Evolutionary conservation across 441 rosid species (phyloP), one percentile per base, ranked within the genome.

Genomic region (Raphanus hybrid): DNA sequence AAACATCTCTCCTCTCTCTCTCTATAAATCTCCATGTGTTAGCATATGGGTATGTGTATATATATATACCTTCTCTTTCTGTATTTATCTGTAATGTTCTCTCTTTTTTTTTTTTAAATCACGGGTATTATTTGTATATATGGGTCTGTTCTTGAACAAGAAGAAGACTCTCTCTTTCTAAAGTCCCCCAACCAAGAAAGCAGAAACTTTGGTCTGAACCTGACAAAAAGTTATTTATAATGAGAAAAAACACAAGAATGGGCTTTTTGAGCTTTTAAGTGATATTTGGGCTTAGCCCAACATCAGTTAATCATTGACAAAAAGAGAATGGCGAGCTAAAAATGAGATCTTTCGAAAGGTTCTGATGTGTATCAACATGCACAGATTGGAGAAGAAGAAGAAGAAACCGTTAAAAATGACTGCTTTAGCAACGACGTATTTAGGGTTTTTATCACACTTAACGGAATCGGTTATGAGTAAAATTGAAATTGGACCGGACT

Each of bases 201-300:
- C 34, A 34, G 80, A 74, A 69, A 6, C 26, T 54, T 4, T 34
- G 34, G 16, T 15, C 9, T 0, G 12, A 34, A 2, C 0, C 79
- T 29, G 57, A 81, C 80, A 69, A 70, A 70, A 68, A 58, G 4
- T 71, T 80, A 81, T 86, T 82, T 84, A 82, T 84, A 85, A 41
- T 64, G 59, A 43, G n/a, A 6, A 69, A 0, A 34, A 15, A 50
- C 16, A 45, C 8, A 72, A 10, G 57, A 58, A 71, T 59, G 78
- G 82, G 75, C 77, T 4, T 85, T 78, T 81, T 20, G 1, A 6
- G 5, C 18, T 18, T 32, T 43, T 32, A 11, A 6, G 57, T 14
- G 1, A 39, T 5, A 15, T 35, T 76, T 55, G 66, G 80, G 70
- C 75, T 43, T 6, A 58, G 60, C 71, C 71, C 71, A 58, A 2